Evolutionary conservation across 192 early-diverging fungal genomes (phyloP), one percentile per base, ranked within the genome.

Genomic region (Backusella sp.): DNA sequence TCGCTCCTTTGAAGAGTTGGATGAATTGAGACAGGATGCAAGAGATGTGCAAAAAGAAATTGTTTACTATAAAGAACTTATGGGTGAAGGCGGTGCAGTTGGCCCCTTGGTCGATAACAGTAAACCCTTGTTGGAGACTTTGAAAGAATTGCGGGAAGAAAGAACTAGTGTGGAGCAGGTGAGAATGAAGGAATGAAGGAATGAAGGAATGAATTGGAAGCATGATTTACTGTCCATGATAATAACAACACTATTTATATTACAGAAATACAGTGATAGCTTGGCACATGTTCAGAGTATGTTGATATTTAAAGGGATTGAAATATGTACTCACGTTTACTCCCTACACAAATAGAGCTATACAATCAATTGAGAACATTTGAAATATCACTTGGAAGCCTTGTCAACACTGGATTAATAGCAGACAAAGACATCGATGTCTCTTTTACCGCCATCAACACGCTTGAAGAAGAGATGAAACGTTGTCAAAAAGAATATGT

Each of bases 401-500:
- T 70, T 77, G 76, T 72, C 6, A 41, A 77, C 21, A 66, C 62
- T 4, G 56, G 65, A 49, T n/a, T 71, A 26, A 59, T 77, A 26
- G 56, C 26, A 8, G n/a, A 71, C 2, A 62, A 53, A 6, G 67
- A 73, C 14, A 52, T 77, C 6, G 73, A 81, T 30, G 80, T 81
- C 11, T 81, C 80, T 11, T 32, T 69, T 28, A 44, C 68, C 19
- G 70, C 76, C 14, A 37, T 81, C 1, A 62, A 44, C 35, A 62
- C 68, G 4, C 35, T 81, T 53, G 76, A 81, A 35, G 72, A 81
- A 59, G 80, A 77, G 77, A 71, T 77, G 30, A 17, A 56, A 52
- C 76, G 73, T 46, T 77, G 73, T 44, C 68, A 77, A 75, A 36
- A 66, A 7, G 80, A 81, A 75, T 81, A 77, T 72, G 73, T 80